Base-by-base conservation (phyloP, 2,329 filamentous ascomycete species). In the Cordyceps farinosa region DNA sequence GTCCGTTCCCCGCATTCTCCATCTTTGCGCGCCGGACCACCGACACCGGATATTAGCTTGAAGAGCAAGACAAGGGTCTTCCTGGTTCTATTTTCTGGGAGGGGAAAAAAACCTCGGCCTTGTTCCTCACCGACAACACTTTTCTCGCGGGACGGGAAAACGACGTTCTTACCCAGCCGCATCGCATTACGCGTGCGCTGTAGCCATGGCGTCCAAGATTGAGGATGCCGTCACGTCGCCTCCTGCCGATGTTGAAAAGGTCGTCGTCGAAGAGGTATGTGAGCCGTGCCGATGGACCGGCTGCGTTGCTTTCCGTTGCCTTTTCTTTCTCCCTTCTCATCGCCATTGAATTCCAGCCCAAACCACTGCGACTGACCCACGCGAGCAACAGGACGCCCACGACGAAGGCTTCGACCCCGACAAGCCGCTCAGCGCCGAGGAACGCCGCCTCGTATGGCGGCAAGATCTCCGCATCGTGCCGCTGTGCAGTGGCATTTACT, bases 391-490 rank as follows among this genome's bases (percentile, higher is more conserved):
- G 56, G 45, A 51, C 32, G 30, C 36, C 45, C 30, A 34, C 34
- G 56, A 52, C 17, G 30, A 38, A 30, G 8, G 30, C 34, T 6
- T 27, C 50, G 17, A 48, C 17, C 34, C 56, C 38, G 45, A 22
- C 36, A 63, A 36, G 40, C 40, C 59, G 15, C 50, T 27, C 40
- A 54, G 59, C 42, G 40, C 38, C 38, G 59, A 71, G 50, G 76
- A 78, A 56, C 77, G 74, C 61, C 69, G 72, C 6, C 75, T 86
- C 7, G 66, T 86, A 30, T 76, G 81, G 74, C 86, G 84, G 68
- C 86, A 89, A 69, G 88, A 90, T 71, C 64, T 84, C 22, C 80
- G 83, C 61, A 87, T 90, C 63, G 76, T 90, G 15, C 87, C 88
- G 1, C 75, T 90, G 15, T 84, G 80, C n/a, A 84, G 85, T 7